phyloP scores from a whole-genome alignment of 1,139 yeast species.

The Lodderomyces pseudojiufengensis region DNA sequence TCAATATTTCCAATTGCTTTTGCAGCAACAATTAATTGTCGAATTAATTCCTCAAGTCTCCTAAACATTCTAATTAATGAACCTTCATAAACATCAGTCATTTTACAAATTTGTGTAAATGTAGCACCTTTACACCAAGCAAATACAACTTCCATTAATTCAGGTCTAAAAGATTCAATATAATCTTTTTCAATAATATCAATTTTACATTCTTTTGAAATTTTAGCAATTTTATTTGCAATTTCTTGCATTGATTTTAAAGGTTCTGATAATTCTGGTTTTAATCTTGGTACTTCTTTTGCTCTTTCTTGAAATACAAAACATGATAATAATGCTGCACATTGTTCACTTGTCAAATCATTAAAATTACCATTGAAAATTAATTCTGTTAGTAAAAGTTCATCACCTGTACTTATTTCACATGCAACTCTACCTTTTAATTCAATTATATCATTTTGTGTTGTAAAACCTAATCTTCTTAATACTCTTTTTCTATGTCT shows the following conservation, averaged over 20 bases:
- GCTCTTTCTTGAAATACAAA: conserved; percentile 97
- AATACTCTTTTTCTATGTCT: conserved; percentile 89
- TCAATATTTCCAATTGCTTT: conserved; percentile 88
- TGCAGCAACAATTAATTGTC: conserved; percentile 88
- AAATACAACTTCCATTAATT: conserved; percentile 92
- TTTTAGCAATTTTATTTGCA: conserved; percentile 86
- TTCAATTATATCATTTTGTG: conserved; percentile 82
- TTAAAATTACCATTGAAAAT: conserved; percentile 94
- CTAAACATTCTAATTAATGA: conserved; percentile 91
- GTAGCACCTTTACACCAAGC: conserved; percentile 97
- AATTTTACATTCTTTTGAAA: conserved; percentile 82
- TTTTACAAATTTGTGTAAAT: conserved; percentile 93
- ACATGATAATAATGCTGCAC: conserved; percentile 88
- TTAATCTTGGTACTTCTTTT: conserved; percentile 79
- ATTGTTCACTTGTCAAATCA: conserved; percentile 81
- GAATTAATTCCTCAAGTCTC: conserved; percentile 85
- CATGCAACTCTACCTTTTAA: conserved; percentile 94
- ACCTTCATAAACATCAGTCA: conserved; percentile 99
- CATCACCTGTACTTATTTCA: conserved; percentile 95
- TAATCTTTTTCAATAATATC: conserved; percentile 89
- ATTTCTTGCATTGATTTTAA: conserved; percentile 80
- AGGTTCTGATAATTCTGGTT: conserved; percentile 88
- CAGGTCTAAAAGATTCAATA: conserved; percentile 84
- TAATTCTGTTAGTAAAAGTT: conserved; percentile 79
- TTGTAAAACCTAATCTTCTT: conserved; percentile 77